These are phyloP conservation scores for Kokia cookei DNA, from an alignment of 441 rosid species.

Conservation along the genomic window DNA sequence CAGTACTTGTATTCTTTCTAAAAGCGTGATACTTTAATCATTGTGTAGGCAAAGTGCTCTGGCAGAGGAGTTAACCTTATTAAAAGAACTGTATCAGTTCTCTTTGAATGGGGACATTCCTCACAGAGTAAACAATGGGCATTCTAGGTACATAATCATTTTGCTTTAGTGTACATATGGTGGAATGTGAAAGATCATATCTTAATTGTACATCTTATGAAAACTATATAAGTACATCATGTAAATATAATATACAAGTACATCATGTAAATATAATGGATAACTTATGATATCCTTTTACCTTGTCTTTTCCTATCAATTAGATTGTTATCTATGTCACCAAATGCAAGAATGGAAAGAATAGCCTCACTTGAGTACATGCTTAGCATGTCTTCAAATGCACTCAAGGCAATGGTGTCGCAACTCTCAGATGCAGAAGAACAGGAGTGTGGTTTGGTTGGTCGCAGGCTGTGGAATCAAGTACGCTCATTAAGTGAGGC, in stretches of 20 bases:
- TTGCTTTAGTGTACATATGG: background rate
- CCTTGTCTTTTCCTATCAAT: conserved; percentile 10
- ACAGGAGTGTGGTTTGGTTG: conserved; percentile 43
- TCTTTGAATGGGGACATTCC: conserved; percentile 40
- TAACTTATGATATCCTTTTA: conserved; percentile 17
- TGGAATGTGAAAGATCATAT: background rate
- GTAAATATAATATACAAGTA: background rate
- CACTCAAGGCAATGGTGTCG: conserved; percentile 57
- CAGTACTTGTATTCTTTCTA: background rate
- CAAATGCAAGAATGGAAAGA: conserved; percentile 53
- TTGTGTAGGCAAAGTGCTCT: conserved; percentile 46
- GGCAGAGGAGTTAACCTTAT: conserved; percentile 49
- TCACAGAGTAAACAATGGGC: conserved; percentile 37
- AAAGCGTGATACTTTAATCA: background rate
- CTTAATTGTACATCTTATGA: background rate
- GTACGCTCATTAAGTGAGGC: conserved; percentile 57
- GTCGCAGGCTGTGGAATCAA: conserved; percentile 57
- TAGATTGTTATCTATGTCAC: conserved; percentile 50
- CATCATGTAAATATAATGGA: background rate
- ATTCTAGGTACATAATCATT: conserved; percentile 32
- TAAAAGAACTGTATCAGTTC: conserved; percentile 45
- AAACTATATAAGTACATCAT: conserved; percentile 3
- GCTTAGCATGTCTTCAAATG: conserved; percentile 58
- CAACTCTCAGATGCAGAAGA: conserved; percentile 75
- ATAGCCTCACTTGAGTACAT: conserved; percentile 55